phyloP scores from a whole-genome alignment of 805 yeast genomes.

The Kuraishia ogatae region DNA sequence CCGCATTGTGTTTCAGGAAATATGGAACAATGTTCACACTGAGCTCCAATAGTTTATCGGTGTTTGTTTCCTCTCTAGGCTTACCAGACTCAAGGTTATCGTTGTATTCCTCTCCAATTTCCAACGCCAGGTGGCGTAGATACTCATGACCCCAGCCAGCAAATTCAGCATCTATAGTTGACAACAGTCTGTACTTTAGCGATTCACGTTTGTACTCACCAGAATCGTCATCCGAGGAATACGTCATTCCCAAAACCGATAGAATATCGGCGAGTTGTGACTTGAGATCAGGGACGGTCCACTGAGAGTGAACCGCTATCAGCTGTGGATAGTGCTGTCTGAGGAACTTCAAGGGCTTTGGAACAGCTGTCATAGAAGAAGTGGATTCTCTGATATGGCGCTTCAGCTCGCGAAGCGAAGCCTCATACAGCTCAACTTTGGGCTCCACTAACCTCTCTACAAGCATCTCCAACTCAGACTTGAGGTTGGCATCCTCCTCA shows the following conservation, averaged over 20 bases:
- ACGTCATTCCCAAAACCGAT: conserved; percentile 93
- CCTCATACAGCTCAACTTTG: conserved; percentile 39
- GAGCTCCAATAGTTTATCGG: conserved; percentile 42
- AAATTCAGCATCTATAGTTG: conserved; percentile 38
- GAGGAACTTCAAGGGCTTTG: conserved; percentile 93
- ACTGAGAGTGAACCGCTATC: conserved; percentile 53
- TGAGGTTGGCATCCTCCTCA: conserved; percentile 87
- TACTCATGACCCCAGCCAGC: conserved; percentile 98
- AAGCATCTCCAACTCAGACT: conserved; percentile 76
- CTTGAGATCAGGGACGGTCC: conserved; percentile 46
- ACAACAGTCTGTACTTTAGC: conserved; percentile 63
- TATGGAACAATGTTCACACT: conserved; percentile 78
- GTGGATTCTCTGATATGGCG: conserved; percentile 83
- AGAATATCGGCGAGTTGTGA: conserved; percentile 74
- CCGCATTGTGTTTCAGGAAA: conserved; percentile 91
- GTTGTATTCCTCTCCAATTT: conserved; percentile 83
- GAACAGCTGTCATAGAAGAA: conserved; percentile 98
- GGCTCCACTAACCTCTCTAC: conserved; percentile 70
- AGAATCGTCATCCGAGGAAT: conserved; percentile 50
- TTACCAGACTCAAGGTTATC: conserved; percentile 24
- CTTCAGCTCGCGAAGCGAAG: conserved; percentile 65
- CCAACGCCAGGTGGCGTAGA: conserved; percentile 89
- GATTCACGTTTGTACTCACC: conserved; percentile 50
- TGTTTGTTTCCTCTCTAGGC: conserved; percentile 8
- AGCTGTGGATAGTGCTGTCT: conserved; percentile 79